Evolutionary conservation across 805 yeast genomes (phyloP).

Genomic region (Starmerella ratchasimensis): DNA sequence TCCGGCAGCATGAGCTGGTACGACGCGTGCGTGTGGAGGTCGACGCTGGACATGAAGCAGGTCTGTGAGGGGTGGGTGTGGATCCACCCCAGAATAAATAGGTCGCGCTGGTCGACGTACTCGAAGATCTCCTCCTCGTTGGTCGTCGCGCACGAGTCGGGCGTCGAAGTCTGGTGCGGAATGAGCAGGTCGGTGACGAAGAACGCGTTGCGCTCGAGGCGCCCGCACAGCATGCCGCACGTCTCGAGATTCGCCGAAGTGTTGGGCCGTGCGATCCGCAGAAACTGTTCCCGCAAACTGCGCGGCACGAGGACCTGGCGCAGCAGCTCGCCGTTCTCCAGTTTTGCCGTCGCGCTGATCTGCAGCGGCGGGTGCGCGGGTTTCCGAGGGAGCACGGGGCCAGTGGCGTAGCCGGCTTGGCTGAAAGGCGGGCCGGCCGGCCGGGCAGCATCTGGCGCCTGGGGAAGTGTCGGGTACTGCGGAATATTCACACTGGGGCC

Average conservation of each 20-base stretch:
- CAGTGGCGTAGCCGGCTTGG: neutral
- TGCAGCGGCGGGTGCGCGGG: neutral
- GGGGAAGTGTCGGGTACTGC: neutral
- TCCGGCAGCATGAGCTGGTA: constrained; percentile 60
- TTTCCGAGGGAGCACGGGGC: neutral
- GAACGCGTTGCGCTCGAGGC: constrained; percentile 45
- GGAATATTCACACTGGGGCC: neutral
- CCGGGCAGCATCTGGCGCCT: neutral
- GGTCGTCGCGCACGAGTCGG: constrained; percentile 48
- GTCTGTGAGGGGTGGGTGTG: constrained; percentile 64
- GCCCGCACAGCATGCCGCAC: constrained; percentile 55
- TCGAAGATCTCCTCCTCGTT: constrained; percentile 47
- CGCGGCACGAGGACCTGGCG: constrained; percentile 40
- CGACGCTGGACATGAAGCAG: constrained; percentile 54
- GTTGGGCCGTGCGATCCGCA: constrained; percentile 36
- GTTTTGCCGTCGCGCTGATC: constrained; percentile 1
- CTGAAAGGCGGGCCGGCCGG: neutral
- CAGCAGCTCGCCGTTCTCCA: constrained; percentile 20
- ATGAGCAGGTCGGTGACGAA: constrained; percentile 47
- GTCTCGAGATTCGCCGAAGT: constrained; percentile 44
- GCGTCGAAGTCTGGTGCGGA: constrained; percentile 50
- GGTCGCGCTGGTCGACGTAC: constrained; percentile 39
- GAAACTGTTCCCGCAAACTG: constrained; percentile 32
- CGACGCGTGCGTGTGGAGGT: constrained; percentile 52
- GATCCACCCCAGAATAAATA: constrained; percentile 60